phyloP scores from a whole-genome alignment of 768 basidiomycete genomes.

The Pisolithus sp. region DNA sequence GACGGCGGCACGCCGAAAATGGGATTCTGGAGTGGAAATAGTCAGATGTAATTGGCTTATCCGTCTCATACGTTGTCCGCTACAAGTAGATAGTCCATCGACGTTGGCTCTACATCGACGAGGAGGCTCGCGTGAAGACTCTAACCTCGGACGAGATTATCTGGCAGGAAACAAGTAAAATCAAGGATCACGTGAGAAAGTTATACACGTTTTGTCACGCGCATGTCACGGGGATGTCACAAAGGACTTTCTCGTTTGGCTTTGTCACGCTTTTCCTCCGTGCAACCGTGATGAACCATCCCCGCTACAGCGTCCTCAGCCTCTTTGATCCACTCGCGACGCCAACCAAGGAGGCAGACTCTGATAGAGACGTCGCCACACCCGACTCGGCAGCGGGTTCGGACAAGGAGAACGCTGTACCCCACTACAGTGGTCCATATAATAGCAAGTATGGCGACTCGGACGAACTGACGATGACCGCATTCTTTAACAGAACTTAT shows the following conservation, averaged over 20 bases:
- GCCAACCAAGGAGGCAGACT: constrained; percentile 7
- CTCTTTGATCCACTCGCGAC: constrained; percentile 29
- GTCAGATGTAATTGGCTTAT: too few relatives aligned
- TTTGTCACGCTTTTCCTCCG: constrained; percentile 1
- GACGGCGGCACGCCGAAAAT: too few relatives aligned
- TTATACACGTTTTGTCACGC: constrained; percentile 4
- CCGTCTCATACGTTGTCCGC: too few relatives aligned
- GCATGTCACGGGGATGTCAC: constrained; percentile 5
- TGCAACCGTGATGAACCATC: constrained; percentile 11
- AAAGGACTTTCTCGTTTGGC: not conserved
- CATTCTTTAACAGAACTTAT: constrained; percentile 27
- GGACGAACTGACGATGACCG: constrained; percentile 31
- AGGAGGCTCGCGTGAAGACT: too few relatives aligned
- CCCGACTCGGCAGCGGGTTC: constrained; percentile 18
- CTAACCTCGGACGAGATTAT: too few relatives aligned
- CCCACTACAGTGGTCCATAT: not conserved
- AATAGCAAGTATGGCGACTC: constrained; percentile 12
- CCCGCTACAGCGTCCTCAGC: constrained; percentile 26
- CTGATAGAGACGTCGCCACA: constrained; percentile 17
- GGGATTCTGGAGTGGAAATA: too few relatives aligned
- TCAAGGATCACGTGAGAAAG: constrained; percentile 4
- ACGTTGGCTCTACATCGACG: too few relatives aligned
- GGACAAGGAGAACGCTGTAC: constrained; percentile 14
- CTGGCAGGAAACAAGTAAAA: too few relatives aligned
- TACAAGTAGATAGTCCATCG: too few relatives aligned